Evolutionary conservation across 2,329 filamentous ascomycete species (phyloP).

Genomic region (Clonostachys sp.): DNA sequence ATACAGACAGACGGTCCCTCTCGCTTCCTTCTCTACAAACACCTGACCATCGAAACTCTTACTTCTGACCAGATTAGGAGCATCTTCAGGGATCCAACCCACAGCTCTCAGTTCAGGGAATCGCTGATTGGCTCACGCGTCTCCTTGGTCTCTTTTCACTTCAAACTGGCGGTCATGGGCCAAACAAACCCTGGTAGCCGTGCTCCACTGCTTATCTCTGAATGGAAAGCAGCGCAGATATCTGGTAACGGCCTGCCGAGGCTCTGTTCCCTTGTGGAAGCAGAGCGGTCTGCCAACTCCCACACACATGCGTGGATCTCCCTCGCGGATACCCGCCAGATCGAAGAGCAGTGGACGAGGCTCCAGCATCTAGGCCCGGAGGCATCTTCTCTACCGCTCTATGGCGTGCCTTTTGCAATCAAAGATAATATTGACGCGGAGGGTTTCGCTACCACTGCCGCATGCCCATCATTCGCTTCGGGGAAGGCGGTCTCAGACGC

Average conservation of each 20-base stretch:
- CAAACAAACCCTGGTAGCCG: background rate
- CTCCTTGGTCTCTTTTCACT: no score
- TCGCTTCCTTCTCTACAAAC: no score
- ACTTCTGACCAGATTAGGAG: no score
- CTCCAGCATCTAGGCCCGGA: background rate
- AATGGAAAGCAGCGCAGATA: background rate
- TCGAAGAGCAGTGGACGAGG: background rate
- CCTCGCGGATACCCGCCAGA: background rate
- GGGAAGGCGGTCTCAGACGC: constrained; percentile 37
- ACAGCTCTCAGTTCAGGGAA: no score
- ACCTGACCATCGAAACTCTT: no score
- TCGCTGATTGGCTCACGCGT: no score
- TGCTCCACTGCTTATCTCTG: background rate
- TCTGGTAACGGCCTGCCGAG: background rate
- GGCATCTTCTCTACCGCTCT: constrained; percentile 38
- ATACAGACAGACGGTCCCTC: no score
- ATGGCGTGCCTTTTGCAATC: constrained; percentile 51
- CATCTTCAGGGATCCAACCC: no score
- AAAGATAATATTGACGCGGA: constrained; percentile 53
- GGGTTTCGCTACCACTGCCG: constrained; percentile 46
- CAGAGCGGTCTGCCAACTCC: background rate
- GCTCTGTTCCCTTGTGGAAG: background rate
- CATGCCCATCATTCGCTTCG: constrained; percentile 42
- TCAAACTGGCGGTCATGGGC: no score
- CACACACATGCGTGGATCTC: background rate